Conservation (phyloP, 306 rosid species). For the Castanea sativa region DNA sequence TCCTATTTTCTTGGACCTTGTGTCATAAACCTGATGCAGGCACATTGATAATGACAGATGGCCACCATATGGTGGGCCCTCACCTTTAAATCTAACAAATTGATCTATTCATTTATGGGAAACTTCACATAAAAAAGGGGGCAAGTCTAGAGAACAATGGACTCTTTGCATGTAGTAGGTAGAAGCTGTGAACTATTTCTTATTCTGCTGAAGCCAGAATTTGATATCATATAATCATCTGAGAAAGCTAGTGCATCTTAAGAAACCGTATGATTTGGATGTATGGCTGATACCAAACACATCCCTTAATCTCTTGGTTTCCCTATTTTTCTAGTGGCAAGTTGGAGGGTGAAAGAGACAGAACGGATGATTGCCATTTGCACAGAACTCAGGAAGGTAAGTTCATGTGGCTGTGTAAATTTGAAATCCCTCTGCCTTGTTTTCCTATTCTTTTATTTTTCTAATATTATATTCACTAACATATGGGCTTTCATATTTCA, state of each 20-base stretch:
- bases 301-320: conserved; percentile 12
- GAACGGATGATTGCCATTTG: conserved; percentile 99
- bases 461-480: not conserved
- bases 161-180: not conserved
- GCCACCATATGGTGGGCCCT: not conserved
- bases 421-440: conserved; percentile 7
- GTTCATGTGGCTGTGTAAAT: conserved; percentile 17
- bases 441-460: not conserved
- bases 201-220: not conserved
- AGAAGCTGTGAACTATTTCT: not conserved
- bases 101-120: not conserved
- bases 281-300: not conserved
- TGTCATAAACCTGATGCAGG: not conserved
- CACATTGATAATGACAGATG: not conserved
- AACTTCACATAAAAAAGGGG: too few species aligned
- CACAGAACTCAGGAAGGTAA: conserved; percentile 96
- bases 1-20: not conserved
- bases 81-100: not conserved
- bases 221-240: not conserved
- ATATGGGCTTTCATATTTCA: conserved; percentile 30
- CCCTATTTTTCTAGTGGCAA: conserved; percentile 69
- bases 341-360: conserved; percentile 99
- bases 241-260: not conserved
- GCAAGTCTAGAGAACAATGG: too few species aligned
- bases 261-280: not conserved